Conservation (phyloP, 208 protist genomes). For the Leishmania arabica region DNA sequence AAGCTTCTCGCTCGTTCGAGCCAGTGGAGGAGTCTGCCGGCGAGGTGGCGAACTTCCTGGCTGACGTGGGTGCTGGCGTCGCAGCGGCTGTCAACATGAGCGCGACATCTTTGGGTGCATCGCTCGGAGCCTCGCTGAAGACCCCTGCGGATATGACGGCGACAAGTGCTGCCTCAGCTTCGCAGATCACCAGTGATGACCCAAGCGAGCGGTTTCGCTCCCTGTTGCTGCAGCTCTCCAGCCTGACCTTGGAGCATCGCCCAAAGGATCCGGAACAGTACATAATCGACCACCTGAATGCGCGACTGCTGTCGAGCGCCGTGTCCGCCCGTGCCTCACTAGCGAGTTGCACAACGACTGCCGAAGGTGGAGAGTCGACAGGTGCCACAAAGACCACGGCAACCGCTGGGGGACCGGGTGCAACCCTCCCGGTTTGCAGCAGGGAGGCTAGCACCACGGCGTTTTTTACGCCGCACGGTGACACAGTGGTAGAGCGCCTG, state of each 20-base stretch:
- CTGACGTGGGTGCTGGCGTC: slow-evolving; percentile 29
- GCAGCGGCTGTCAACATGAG: not conserved
- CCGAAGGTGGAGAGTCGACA: not conserved
- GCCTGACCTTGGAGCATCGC: slow-evolving; percentile 33
- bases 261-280: slow-evolving; percentile 61
- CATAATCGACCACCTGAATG: slow-evolving; percentile 53
- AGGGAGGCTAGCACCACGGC: not conserved
- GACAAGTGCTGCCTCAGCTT: not conserved
- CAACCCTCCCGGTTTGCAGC: not conserved
- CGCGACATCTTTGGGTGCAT: not conserved
- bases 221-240: slow-evolving; percentile 48
- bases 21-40: slow-evolving; percentile 19
- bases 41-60: slow-evolving; percentile 39
- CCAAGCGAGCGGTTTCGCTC: slow-evolving; percentile 28
- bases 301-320: slow-evolving; percentile 33
- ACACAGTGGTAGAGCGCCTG: slow-evolving; percentile 63
- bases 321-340: slow-evolving; percentile 8
- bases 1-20: not conserved
- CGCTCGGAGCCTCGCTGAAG: not conserved
- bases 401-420: not conserved
- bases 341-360: not conserved
- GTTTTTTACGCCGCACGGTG: slow-evolving; percentile 6
- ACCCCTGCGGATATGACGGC: not conserved
- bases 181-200: not conserved
- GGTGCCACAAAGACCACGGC: not conserved